Conservation (phyloP, 1,284 basidiomycete genomes). For the Marasmius oreades region DNA sequence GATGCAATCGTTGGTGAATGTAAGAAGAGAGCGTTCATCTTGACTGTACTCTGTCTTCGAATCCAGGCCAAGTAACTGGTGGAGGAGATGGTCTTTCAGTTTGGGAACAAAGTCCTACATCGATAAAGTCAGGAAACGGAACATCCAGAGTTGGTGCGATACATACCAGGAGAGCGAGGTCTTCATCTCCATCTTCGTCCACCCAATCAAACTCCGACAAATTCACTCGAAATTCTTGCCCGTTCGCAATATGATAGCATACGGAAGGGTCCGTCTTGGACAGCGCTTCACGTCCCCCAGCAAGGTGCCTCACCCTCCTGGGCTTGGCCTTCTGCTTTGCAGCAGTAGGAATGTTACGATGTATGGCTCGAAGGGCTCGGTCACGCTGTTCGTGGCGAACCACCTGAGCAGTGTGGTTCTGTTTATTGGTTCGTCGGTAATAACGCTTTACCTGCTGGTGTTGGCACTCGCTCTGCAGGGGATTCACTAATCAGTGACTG, state of each 20-base stretch:
- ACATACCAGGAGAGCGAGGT: not conserved
- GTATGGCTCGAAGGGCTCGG: not conserved
- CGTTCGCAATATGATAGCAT: not conserved
- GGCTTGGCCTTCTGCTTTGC: not conserved
- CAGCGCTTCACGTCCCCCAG: not conserved
- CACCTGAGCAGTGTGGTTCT: too few species aligned
- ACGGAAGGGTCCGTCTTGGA: not conserved
- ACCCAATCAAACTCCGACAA: not conserved
- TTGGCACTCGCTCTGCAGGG: not conserved
- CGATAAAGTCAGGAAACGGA: not conserved
- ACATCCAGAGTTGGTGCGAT: not conserved
- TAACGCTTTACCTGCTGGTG: not conserved
- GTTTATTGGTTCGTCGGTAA: slow-evolving; percentile 2
- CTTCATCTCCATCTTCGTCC: too few species aligned
- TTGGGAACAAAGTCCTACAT: not conserved
- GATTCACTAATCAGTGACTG: not conserved
- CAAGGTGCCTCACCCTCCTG: not conserved
- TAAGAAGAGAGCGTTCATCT: slow-evolving; percentile 6
- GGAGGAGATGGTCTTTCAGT: slow-evolving; percentile 5
- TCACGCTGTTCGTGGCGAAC: not conserved
- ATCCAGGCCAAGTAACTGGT: not conserved
- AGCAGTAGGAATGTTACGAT: not conserved
- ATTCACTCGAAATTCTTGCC: not conserved
- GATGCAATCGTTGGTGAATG: slow-evolving; percentile 11
- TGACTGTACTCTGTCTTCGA: too few species aligned